Conservation (phyloP, 305 asterid genomes). For the Fraxinus greggii region DNA sequence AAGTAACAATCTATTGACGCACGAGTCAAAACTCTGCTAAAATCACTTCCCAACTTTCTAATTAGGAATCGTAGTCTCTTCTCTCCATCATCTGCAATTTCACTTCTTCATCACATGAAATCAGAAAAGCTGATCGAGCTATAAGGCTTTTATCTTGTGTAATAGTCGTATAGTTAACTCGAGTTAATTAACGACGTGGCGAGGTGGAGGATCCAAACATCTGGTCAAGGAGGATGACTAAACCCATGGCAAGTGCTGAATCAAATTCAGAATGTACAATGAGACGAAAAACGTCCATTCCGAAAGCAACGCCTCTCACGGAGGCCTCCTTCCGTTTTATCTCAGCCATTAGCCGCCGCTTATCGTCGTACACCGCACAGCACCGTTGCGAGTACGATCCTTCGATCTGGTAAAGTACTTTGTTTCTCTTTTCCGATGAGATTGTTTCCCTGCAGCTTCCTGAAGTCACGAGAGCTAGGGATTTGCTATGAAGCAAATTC, state of each 20-base stretch:
- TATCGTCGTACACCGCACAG: conserved; percentile 29
- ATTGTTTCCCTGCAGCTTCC: background rate
- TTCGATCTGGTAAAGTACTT: conserved; percentile 26
- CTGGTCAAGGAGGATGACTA: conserved; percentile 41
- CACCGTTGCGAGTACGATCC: conserved; percentile 37
- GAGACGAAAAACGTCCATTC: conserved; percentile 37
- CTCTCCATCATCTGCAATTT: background rate
- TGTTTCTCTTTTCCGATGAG: conserved; percentile 12
- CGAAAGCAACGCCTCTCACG: conserved; percentile 28
- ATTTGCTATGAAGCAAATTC: conserved; percentile 23
- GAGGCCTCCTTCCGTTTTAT: conserved; percentile 37
- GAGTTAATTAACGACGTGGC: background rate
- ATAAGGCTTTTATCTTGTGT: background rate
- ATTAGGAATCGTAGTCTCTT: background rate
- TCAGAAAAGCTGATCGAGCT: background rate
- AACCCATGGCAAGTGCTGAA: conserved; percentile 30
- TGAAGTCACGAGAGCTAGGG: conserved; percentile 34
- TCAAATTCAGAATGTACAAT: conserved; percentile 32
- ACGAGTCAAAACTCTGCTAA: background rate
- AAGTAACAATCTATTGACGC: background rate
- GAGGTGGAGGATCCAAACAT: conserved; percentile 30
- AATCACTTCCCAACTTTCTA: background rate
- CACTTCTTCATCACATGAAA: background rate
- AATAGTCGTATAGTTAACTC: background rate
- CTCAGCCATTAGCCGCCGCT: conserved; percentile 34